Percentiles rank a stretch among this genome's conserved stretches.
These are phyloP conservation scores for Rhodamnia rubescens DNA, from an alignment of 345 rosid species.

Conservation along the genomic window DNA sequence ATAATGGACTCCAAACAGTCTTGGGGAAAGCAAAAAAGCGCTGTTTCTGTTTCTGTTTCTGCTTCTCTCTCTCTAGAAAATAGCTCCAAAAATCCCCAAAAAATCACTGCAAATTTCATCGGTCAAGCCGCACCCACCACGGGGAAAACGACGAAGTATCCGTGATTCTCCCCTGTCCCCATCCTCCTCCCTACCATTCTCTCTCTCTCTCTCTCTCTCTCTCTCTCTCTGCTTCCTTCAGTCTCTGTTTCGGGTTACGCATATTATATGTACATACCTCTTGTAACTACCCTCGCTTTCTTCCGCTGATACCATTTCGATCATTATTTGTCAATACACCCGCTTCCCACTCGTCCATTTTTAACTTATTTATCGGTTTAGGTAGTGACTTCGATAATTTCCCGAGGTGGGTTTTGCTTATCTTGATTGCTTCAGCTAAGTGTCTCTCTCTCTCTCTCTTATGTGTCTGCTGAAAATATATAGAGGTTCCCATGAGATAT, in stretches of 20 bases:
- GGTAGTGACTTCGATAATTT: not conserved
- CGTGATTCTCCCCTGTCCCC: constrained; percentile 34
- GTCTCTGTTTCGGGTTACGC: not conserved
- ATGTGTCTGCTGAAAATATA: not conserved
- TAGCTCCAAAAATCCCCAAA: not conserved
- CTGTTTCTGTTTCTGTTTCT: not conserved
- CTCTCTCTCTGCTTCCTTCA: not conserved
- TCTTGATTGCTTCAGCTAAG: not conserved
- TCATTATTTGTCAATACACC: not conserved
- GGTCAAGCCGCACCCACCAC: not conserved
- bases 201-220: not conserved
- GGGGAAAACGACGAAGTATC: constrained; percentile 19
- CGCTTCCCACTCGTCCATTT: not conserved
- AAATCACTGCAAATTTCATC: not conserved
- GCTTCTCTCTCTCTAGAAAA: not conserved
- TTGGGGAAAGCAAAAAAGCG: not conserved
- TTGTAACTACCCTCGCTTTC: not conserved
- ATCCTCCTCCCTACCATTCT: not conserved
- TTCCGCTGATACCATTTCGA: not conserved
- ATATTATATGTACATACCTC: not conserved
- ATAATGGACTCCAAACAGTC: not conserved
- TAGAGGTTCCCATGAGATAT: not conserved
- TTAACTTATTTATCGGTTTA: not conserved
- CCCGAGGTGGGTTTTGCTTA: not conserved
- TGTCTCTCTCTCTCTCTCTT: not conserved